Base-by-base conservation (phyloP, 2,329 filamentous ascomycete genomes). In the Huntiella moniliformis region DNA sequence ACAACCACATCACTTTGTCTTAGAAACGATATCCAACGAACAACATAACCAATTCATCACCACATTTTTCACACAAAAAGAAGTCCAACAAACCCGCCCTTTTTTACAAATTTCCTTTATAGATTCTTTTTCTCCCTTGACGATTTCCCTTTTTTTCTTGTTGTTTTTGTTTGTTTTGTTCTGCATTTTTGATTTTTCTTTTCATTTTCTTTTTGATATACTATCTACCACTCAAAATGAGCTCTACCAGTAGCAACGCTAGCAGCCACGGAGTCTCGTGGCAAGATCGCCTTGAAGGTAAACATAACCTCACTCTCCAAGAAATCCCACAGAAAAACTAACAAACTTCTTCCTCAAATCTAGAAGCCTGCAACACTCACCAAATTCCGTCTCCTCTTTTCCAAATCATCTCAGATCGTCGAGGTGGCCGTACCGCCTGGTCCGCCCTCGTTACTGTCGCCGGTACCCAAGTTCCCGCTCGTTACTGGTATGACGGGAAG, bases 401-500 rank as follows among this genome's bases (percentile, higher is more conserved):
- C 58, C 74, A 79, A 56, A 74, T 82, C 54, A 71, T 82, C 44
- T 85, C 81, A 54, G 81, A 85, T 60, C 73, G 79, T 58, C 71
- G 80, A 71, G 79, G 85, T 54, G 85, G 85, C 53, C 82, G 86
- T 55, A 94, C 86, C 49, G 86, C 86, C 48, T 94, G 86, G 86
- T 88, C 84, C 48, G 82, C 79, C 65, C 72, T 71, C 49, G 84
- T 93, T 49, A 75, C 68, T n/a, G 72, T 93, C 48, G 67, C 73
- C 54, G 78, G 77, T 45, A 64, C 70, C 43, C 69, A 64, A 40
- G 70, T 83, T 55, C 59, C 70, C n/a, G 85, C 85, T 40, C 74
- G 84, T 51, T 93, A 77, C 63, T 94, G 84, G 84, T 94, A 93
- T 63, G 86, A 92, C 60, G 85, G 85, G 51, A 77, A 84, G 58